Evolutionary conservation across 495 filamentous ascomycete genomes (phyloP).

Genomic region (Letharia columbiana): DNA sequence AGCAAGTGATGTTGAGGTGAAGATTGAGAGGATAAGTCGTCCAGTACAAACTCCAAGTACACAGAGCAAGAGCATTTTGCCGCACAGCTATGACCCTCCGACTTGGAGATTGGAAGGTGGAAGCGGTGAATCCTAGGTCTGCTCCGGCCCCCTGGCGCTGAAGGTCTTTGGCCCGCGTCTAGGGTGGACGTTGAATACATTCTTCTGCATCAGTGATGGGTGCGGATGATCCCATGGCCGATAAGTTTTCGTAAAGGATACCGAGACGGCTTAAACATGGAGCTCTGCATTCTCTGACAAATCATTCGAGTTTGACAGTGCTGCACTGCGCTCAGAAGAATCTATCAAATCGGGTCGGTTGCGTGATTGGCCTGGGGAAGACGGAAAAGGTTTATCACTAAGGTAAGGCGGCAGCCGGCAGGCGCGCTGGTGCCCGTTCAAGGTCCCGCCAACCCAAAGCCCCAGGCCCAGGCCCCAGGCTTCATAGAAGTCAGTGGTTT

Average conservation of each 20-base stretch:
- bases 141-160: background rate
- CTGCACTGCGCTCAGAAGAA: background rate
- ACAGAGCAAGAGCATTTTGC: background rate
- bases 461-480: background rate
- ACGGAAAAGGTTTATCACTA: background rate
- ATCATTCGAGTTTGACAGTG: background rate
- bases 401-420: background rate
- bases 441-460: background rate
- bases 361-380: background rate
- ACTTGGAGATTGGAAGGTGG: background rate
- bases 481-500: background rate
- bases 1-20: no score
- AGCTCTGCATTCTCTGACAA: background rate
- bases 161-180: background rate
- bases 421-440: background rate
- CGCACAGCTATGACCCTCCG: no score
- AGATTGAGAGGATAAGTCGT: no score
- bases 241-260: background rate
- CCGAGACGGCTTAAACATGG: background rate
- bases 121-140: background rate
- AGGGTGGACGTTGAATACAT: background rate
- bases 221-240: background rate
- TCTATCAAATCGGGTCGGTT: background rate
- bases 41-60: no score
- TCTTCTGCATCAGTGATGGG: background rate